These are phyloP conservation scores for Trametes meyenii DNA, from an alignment of 768 basidiomycete genomes.

Conservation along the genomic window DNA sequence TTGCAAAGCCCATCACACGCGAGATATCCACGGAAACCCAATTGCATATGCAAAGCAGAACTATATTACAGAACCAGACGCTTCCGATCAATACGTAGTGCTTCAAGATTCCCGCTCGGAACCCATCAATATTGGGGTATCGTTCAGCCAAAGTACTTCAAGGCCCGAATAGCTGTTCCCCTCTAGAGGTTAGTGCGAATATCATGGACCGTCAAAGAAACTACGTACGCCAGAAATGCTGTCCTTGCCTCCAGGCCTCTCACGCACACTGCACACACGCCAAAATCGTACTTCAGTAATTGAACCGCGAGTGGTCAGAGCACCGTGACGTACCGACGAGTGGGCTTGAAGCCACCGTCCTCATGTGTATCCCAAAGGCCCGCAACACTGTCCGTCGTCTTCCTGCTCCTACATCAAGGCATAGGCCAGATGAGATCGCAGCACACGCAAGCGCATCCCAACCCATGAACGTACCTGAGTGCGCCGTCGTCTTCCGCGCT, in stretches of 20 bases:
- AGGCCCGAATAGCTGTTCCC: conserved; percentile 4
- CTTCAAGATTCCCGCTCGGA: no score
- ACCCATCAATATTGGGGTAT: no score
- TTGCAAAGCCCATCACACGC: no score
- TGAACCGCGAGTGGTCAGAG: neutral
- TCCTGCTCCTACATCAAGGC: conserved; percentile 45
- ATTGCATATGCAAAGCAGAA: no score
- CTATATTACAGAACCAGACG: no score
- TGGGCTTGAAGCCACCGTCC: conserved; percentile 58
- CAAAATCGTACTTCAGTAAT: neutral
- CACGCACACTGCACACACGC: conserved; percentile 51
- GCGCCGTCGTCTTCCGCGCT: neutral
- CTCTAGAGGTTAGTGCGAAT: neutral
- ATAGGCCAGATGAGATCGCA: neutral
- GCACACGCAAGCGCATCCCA: neutral
- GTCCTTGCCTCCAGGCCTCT: conserved; percentile 70
- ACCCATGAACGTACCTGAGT: conserved; percentile 1
- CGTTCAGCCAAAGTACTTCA: neutral
- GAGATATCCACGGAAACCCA: no score
- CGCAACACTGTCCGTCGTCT: conserved; percentile 48
- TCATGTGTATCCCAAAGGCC: conserved; percentile 39
- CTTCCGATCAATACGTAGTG: no score
- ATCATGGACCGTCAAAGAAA: neutral
- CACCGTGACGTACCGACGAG: conserved; percentile 54
- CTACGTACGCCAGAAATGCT: conserved; percentile 48